A percentile compares a stretch with the other conserved stretches of the same genome.
Conservation (phyloP, 2,329 filamentous ascomycete species). For the Didymella sp. region DNA sequence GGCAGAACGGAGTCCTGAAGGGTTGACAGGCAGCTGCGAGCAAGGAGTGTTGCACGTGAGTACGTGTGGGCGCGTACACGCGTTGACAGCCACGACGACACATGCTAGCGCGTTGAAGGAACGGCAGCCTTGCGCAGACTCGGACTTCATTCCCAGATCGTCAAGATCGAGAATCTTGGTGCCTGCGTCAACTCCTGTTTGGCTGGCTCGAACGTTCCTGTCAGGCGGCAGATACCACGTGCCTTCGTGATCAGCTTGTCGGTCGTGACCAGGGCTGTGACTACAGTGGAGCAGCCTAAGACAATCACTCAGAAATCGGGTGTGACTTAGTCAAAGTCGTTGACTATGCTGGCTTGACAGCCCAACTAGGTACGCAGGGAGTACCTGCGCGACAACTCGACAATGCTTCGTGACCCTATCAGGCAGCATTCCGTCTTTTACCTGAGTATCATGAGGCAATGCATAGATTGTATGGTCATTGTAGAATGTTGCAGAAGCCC, state of each 20-base stretch:
- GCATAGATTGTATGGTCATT: neutral
- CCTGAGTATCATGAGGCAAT: neutral
- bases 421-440: slow-evolving; percentile 13
- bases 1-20: too few relatives aligned
- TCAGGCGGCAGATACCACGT: slow-evolving; percentile 9
- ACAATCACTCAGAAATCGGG: neutral
- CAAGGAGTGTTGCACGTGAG: neutral
- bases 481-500: slow-evolving; percentile 1
- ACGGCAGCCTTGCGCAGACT: slow-evolving; percentile 10
- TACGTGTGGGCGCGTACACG: neutral
- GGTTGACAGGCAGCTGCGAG: neutral
- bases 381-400: neutral
- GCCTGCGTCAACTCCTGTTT: slow-evolving; percentile 4
- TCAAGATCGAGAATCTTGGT: neutral
- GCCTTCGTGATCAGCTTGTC: neutral
- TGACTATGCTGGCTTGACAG: slow-evolving; percentile 5
- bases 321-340: neutral
- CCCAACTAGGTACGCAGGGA: slow-evolving; percentile 4
- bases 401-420: neutral
- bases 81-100: neutral
- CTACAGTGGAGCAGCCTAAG: neutral
- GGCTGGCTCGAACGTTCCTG: neutral
- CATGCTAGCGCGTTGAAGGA: neutral
- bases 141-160: slow-evolving; percentile 9
- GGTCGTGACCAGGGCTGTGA: slow-evolving; percentile 1